Evolutionary conservation across 2,329 filamentous ascomycete genomes (phyloP).

Genomic region (Aspergillus unguis): DNA sequence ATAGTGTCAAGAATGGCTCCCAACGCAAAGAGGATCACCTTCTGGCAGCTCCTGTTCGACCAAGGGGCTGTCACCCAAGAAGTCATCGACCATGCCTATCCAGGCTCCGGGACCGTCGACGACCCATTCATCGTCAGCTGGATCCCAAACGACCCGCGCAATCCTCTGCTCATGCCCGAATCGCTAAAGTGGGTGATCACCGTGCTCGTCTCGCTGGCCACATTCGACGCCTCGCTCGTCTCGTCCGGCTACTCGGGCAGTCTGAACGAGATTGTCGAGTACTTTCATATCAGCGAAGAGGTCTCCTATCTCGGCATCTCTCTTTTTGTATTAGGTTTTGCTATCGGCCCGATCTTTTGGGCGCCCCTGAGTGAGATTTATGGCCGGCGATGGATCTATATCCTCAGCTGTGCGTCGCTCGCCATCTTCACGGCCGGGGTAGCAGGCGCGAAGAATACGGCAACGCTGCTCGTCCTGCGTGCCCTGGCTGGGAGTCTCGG

Average conservation of each 20-base stretch:
- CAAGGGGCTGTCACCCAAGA: background rate
- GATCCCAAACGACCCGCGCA: slow-evolving; percentile 10
- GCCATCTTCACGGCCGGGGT: background rate
- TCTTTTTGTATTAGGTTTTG: slow-evolving; percentile 11
- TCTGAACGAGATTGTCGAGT: background rate
- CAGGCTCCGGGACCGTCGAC: slow-evolving; percentile 8
- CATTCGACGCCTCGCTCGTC: slow-evolving; percentile 5
- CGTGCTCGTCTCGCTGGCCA: slow-evolving; percentile 2
- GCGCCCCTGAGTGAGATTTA: slow-evolving; percentile 6
- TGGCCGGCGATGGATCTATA: background rate
- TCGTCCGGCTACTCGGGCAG: slow-evolving; percentile 13
- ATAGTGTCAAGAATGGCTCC: background rate
- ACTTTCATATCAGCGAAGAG: slow-evolving; percentile 11
- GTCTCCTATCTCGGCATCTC: slow-evolving; percentile 11
- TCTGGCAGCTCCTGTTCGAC: background rate
- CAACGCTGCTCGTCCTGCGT: slow-evolving; percentile 11
- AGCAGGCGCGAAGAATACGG: background rate
- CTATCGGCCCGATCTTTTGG: slow-evolving; percentile 10
- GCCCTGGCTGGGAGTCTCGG: slow-evolving; percentile 16
- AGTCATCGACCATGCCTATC: slow-evolving; percentile 7
- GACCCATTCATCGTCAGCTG: slow-evolving; percentile 11
- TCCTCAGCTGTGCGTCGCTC: background rate
- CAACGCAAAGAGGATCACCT: background rate
- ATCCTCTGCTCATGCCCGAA: slow-evolving; percentile 1
- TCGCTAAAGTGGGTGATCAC: background rate